phyloP scores from a whole-genome alignment of 148 eudicot species.

The Cornus controversa region DNA sequence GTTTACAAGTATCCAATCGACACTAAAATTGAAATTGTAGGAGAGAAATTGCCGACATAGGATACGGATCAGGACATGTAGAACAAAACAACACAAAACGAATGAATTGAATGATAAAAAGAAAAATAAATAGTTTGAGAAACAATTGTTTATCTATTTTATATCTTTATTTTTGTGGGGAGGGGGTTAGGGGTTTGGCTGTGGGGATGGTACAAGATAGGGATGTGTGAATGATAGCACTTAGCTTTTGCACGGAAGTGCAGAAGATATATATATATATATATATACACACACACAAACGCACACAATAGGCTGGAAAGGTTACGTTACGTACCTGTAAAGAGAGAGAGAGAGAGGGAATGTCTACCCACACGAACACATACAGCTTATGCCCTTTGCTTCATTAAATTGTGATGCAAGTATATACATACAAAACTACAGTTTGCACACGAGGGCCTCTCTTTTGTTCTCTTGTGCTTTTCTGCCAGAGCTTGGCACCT shows the following conservation, averaged over 20 bases:
- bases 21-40: too few species aligned
- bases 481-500: not conserved
- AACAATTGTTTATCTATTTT: too few species aligned
- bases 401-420: not conserved
- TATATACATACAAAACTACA: not conserved
- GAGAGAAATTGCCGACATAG: slow-evolving; percentile 8
- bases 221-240: slow-evolving; percentile 21
- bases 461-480: slow-evolving; percentile 16
- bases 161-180: too few species aligned
- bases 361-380: slow-evolving; percentile 29
- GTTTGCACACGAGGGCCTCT: slow-evolving; percentile 20
- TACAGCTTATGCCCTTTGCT: not conserved
- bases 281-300: not conserved
- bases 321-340: too few species aligned
- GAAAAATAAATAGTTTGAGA: too few species aligned
- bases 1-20: too few species aligned
- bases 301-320: too few species aligned
- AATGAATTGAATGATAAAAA: not conserved
- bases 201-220: slow-evolving; percentile 16
- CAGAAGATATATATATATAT: not conserved
- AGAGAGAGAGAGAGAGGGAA: slow-evolving; percentile 9
- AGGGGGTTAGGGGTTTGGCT: not conserved
- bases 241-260: slow-evolving; percentile 24
- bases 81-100: not conserved
- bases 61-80: not conserved